Conservation (phyloP, 192 early-diverging fungal species). For the Geranomyces michiganensis region DNA sequence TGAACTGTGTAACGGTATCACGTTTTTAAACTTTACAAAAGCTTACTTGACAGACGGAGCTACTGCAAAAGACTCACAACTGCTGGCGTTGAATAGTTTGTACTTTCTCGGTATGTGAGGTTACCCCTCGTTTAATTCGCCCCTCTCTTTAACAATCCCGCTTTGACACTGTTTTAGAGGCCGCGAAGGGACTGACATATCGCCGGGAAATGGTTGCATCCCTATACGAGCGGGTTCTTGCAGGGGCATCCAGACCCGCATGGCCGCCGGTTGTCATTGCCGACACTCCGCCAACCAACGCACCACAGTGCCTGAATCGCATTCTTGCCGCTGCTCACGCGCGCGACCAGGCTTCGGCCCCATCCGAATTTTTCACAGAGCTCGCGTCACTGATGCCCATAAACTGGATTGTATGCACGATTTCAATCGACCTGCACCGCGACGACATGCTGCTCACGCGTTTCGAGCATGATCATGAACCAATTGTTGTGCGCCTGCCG, state of each 20-base stretch:
- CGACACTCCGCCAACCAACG: not conserved
- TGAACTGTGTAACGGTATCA: constrained; percentile 39
- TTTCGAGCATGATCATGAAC: constrained; percentile 29
- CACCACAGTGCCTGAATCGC: not conserved
- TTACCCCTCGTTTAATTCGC: not conserved
- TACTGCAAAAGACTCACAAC: constrained; percentile 6
- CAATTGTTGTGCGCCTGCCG: constrained; percentile 73
- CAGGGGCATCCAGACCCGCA: not conserved
- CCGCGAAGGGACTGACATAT: constrained; percentile 56
- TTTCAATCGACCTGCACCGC: constrained; percentile 71
- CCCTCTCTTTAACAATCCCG: no score
- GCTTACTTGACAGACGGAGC: constrained; percentile 38
- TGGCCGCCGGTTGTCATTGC: not conserved
- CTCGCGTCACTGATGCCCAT: constrained; percentile 57
- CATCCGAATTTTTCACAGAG: not conserved
- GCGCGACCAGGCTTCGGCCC: not conserved
- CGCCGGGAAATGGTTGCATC: constrained; percentile 64
- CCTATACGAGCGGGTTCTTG: constrained; percentile 48
- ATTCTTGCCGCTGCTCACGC: no score
- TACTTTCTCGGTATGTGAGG: constrained; percentile 55
- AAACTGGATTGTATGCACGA: constrained; percentile 75
- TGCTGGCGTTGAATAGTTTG: constrained; percentile 38
- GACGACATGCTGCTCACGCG: constrained; percentile 75
- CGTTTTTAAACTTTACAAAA: constrained; percentile 37
- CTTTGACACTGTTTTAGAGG: not conserved